phyloP scores from a whole-genome alignment of 2,329 filamentous ascomycete species.

The Beauveria sp. region DNA sequence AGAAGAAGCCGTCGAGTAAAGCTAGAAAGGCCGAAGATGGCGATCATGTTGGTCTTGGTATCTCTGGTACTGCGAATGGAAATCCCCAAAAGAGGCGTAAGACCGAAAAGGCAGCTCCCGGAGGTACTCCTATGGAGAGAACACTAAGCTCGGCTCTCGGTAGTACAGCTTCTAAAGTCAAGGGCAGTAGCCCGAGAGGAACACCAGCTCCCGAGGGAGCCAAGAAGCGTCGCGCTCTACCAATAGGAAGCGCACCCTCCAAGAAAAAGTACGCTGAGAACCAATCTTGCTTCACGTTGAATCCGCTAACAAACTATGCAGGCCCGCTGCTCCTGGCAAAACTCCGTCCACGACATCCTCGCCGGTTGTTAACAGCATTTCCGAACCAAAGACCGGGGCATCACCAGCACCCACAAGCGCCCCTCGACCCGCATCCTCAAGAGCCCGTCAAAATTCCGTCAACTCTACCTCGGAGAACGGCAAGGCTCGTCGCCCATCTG shows the following conservation, averaged over 20 bases:
- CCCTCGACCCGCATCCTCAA: constrained; percentile 58
- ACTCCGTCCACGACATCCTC: constrained; percentile 70
- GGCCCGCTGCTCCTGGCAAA: constrained; percentile 38
- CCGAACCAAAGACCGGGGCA: constrained; percentile 47
- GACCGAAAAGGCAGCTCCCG: constrained; percentile 58
- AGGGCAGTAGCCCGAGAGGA: constrained; percentile 57
- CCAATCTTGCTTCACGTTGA: constrained; percentile 8
- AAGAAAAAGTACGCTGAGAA: constrained; percentile 64
- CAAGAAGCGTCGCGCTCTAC: constrained; percentile 64
- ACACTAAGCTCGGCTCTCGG: constrained; percentile 55
- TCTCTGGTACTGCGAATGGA: constrained; percentile 44
- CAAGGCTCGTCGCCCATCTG: constrained; percentile 49
- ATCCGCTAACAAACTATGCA: constrained; percentile 16
- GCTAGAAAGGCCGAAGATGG: constrained; percentile 54
- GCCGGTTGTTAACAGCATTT: constrained; percentile 62
- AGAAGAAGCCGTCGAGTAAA: constrained; percentile 58
- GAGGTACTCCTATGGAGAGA: constrained; percentile 53
- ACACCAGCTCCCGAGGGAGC: constrained; percentile 61
- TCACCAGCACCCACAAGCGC: constrained; percentile 53
- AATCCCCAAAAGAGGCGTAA: constrained; percentile 69
- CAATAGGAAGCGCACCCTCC: constrained; percentile 56
- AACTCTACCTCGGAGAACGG: constrained; percentile 49
- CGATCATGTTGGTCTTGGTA: constrained; percentile 54
- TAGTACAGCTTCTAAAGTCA: constrained; percentile 44
- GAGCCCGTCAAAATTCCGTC: constrained; percentile 68